Base-by-base conservation (phyloP, 2,329 filamentous ascomycete species). In the Bipolaris zeicola region DNA sequence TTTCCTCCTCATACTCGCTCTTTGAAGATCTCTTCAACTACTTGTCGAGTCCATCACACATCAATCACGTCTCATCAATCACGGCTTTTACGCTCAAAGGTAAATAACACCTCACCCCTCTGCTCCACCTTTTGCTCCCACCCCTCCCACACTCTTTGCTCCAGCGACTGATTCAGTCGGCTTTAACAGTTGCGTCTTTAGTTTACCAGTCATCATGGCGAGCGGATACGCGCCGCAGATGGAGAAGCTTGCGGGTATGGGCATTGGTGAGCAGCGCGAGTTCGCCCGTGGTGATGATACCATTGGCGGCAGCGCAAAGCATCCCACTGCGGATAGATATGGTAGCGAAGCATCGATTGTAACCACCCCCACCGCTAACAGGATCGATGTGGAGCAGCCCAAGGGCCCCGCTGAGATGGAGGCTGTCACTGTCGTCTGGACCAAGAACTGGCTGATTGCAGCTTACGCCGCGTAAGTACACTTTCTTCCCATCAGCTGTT, bases 371-470 rank as follows among this genome's bases (percentile, higher is more conserved):
- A 44, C 31, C 41, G 33, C 38, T 6, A 47, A 38, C 6, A 43
- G 11, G 1, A 39, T 37, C 1, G 52, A 45, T 18, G 16, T 22
- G 5, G 50, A 57, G 4, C 58, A 65, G 52, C 55, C 54, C 20
- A 51, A 50, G 8, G 58, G 60, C 0, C 50, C 24, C 69, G 78
- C 61, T 58, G 67, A 74, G 36, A 75, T 79, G 36, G 74, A 81
- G 56, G 78, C 77, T 22, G 71, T 75, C 31, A 77, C 79, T 3
- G 64, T 68, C 7, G 71, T 76, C 14, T 82, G 78, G 77, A 76
- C 76, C 1, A 76, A 65, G 41, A 64, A 66, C 2, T 68, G 77
- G 22, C 69, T 82, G 13, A 67, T 77, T 7, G 48, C 67, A 16
- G 78, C 76, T 16, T 82, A 81, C 47, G 33, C 50, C 7, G 50